These are phyloP conservation scores for Sphagnum tenellum DNA, from an alignment of 225 moss, liverwort and hornwort genomes.

Conservation along the genomic window DNA sequence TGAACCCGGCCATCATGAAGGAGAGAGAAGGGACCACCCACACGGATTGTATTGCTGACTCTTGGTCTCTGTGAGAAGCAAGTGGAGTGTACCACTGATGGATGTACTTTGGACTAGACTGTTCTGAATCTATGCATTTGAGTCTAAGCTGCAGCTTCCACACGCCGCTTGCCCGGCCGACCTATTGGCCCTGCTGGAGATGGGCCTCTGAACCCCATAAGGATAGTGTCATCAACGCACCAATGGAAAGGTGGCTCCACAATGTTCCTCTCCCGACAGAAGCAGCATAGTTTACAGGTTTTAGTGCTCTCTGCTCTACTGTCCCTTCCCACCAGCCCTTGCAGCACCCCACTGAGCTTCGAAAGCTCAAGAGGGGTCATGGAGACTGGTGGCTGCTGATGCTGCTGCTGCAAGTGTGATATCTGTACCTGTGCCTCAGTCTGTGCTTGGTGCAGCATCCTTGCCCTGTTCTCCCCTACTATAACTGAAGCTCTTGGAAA, in stretches of 20 bases:
- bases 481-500: constrained; percentile 59
- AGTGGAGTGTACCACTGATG: constrained; percentile 21
- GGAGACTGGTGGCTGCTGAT: constrained; percentile 43
- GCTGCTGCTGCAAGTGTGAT: constrained; percentile 67
- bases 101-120: not conserved
- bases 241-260: constrained; percentile 82
- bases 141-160: constrained; percentile 79
- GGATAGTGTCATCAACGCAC: constrained; percentile 94
- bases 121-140: constrained; percentile 14
- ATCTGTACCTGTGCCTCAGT: constrained; percentile 85
- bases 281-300: constrained; percentile 82
- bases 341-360: constrained; percentile 71
- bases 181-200: constrained; percentile 98
- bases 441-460: constrained; percentile 79
- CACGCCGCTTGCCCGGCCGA: constrained; percentile 79
- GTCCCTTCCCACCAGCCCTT: constrained; percentile 66
- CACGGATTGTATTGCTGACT: constrained; percentile 33
- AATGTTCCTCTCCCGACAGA: constrained; percentile 74
- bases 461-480: constrained; percentile 49
- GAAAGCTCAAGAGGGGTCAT: constrained; percentile 71
- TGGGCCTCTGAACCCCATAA: constrained; percentile 89
- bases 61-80: constrained; percentile 33
- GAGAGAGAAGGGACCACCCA: constrained; percentile 19
- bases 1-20: constrained; percentile 21
- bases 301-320: constrained; percentile 55